A percentile compares a stretch with the other conserved stretches of the same genome.
These are phyloP conservation scores for Heliocybe sulcata DNA, from an alignment of 1,284 basidiomycete species.

Conservation along the genomic window DNA sequence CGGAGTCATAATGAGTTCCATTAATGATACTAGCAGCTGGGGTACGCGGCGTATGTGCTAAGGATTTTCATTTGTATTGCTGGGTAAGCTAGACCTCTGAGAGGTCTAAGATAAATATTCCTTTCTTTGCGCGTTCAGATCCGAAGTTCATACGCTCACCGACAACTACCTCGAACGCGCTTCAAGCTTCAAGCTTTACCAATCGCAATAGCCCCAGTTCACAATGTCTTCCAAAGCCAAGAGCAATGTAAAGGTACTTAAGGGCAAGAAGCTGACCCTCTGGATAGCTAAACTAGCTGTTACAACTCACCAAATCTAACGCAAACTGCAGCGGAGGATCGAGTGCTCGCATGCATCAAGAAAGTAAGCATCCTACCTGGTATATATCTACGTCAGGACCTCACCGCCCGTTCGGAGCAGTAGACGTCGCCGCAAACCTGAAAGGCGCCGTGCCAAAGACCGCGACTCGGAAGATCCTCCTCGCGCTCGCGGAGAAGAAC, in stretches of 20 bases:
- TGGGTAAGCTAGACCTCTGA: too few species aligned
- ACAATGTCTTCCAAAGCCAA: background rate
- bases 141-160: too few species aligned
- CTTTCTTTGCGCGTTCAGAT: too few species aligned
- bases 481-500: constrained; percentile 70
- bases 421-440: constrained; percentile 82
- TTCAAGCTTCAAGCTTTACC: too few species aligned
- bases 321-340: constrained; percentile 51
- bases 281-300: background rate
- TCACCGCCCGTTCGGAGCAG: constrained; percentile 71
- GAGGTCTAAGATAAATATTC: too few species aligned
- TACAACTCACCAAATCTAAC: background rate
- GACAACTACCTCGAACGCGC: too few species aligned
- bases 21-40: too few species aligned
- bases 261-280: constrained; percentile 14
- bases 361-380: constrained; percentile 44
- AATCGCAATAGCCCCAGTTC: too few species aligned
- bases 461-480: constrained; percentile 75
- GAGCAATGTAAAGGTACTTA: constrained; percentile 14
- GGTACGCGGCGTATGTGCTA: too few species aligned
- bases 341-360: constrained; percentile 67
- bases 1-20: too few species aligned
- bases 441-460: constrained; percentile 81
- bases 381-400: too few species aligned
- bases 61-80: too few species aligned